Percentiles rank a stretch among this genome's conserved stretches.
Conservation (phyloP, 352 stramenopile species). For the Pythium rishiriense region DNA sequence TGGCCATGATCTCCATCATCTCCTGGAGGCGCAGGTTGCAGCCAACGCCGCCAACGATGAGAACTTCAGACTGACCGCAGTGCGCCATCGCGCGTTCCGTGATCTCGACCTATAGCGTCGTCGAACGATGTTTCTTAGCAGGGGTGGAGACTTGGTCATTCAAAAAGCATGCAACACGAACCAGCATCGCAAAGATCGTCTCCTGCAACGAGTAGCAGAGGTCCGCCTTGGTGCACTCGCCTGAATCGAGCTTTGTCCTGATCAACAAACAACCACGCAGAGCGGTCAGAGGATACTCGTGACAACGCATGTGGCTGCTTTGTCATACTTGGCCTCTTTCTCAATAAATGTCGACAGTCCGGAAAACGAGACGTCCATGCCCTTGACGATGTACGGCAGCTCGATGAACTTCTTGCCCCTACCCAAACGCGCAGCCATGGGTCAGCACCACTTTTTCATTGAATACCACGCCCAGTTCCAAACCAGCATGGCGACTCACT, state of each 20-base stretch:
- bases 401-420: conserved; percentile 92
- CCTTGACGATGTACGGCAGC: conserved; percentile 98
- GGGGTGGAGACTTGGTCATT: neutral
- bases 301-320: neutral
- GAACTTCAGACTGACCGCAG: conserved; percentile 93
- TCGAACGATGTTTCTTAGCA: neutral
- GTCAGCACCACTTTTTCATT: neutral
- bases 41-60: conserved; percentile 99
- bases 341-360: conserved; percentile 98
- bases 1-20: conserved; percentile 99
- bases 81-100: conserved; percentile 99
- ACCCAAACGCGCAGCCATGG: neutral
- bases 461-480: neutral
- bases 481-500: conserved; percentile 45
- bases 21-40: conserved; percentile 93
- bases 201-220: conserved; percentile 99
- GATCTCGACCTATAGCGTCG: conserved; percentile 91
- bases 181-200: conserved; percentile 99
- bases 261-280: conserved; percentile 1
- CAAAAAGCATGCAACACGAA: conserved; percentile 24
- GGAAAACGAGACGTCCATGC: conserved; percentile 99
- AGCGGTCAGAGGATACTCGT: neutral
- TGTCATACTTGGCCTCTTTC: conserved; percentile 85
- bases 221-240: conserved; percentile 94
- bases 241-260: conserved; percentile 78